A percentile compares a stretch with the other conserved stretches of the same genome.
Evolutionary conservation across 805 yeast genomes (phyloP).

Genomic region (Metschnikowia chrysomelidarum): DNA sequence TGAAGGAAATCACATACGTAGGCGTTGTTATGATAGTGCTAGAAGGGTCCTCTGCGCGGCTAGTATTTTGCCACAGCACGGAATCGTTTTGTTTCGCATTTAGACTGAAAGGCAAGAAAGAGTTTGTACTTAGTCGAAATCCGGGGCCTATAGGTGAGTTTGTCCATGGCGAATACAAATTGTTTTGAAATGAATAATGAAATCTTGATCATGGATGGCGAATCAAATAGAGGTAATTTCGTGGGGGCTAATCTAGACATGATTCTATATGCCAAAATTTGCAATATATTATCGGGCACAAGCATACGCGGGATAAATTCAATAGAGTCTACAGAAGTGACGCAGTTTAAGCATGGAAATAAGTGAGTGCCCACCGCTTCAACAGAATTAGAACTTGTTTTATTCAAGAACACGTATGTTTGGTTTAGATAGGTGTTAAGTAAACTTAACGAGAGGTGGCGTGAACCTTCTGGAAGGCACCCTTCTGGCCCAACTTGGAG

Average conservation of each 20-base stretch:
- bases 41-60: conserved; percentile 2
- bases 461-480: conserved; percentile 95
- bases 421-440: conserved; percentile 9
- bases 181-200: not conserved
- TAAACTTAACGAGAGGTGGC: conserved; percentile 88
- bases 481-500: conserved; percentile 96
- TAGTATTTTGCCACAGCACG: conserved; percentile 21
- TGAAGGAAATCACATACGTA: conserved; percentile 24
- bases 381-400: conserved; percentile 11
- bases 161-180: conserved; percentile 17
- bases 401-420: conserved; percentile 13
- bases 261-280: too few species aligned
- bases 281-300: too few species aligned
- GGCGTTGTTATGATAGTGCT: conserved; percentile 28
- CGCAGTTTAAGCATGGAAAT: not conserved
- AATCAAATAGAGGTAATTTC: too few species aligned
- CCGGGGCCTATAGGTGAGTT: conserved; percentile 10
- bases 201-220: too few species aligned
- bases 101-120: conserved; percentile 14
- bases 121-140: conserved; percentile 17
- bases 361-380: not conserved
- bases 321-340: not conserved
- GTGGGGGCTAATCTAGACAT: too few species aligned
- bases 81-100: conserved; percentile 26
- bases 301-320: too few species aligned